Base-by-base conservation (phyloP, 2,329 filamentous ascomycete species). In the Chalara sp. region DNA sequence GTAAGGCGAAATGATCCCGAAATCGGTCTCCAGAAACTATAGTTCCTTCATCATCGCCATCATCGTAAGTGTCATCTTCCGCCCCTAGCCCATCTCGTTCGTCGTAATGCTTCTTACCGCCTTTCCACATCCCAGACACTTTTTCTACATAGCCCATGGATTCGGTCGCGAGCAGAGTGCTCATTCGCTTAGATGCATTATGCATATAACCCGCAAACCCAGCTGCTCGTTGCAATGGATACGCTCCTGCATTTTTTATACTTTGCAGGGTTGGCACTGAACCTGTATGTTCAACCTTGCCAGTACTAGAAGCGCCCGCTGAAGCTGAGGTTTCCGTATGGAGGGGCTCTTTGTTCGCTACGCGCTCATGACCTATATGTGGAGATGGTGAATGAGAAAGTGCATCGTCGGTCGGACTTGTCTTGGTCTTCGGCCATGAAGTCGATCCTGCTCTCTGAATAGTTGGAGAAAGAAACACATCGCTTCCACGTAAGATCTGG, bases 61-160 rank as follows among this genome's bases (percentile, higher is more conserved):
- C 76, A 30, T 73, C 68, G 31, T 76, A 72, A 28, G 68, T 64
- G n/a, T 80, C 75, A 12, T 81, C 78, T 43, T 82, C 78, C 2
- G 73, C 72, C 32, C 70, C 72, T 41, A 78, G 68, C 28, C 71
- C 76, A 43, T 71, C 67, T 2, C 75, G 75, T 42, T 80, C 86
- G 46, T 86, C 83, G 62, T 97, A 99, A 68, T 97, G 92, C 61
- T 86, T 90, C 60, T 86, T 84, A 10, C 89, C 89, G 33, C 93
- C 93, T 58, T 90, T 88, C 83, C 93, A 93, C 87, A 97, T 97
- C 37, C 90, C 92, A 0, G 92, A 95, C 0, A 97, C 91, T 67
- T 96, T 97, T 64, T 95, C 91, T 32, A 96, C 86, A 64, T 97
- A 97, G 1, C 89, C 90, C 84, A 96, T 95, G 0, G 92, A 95